Conservation (phyloP, 164 flowering plant species). For the Akebia trifoliata region DNA sequence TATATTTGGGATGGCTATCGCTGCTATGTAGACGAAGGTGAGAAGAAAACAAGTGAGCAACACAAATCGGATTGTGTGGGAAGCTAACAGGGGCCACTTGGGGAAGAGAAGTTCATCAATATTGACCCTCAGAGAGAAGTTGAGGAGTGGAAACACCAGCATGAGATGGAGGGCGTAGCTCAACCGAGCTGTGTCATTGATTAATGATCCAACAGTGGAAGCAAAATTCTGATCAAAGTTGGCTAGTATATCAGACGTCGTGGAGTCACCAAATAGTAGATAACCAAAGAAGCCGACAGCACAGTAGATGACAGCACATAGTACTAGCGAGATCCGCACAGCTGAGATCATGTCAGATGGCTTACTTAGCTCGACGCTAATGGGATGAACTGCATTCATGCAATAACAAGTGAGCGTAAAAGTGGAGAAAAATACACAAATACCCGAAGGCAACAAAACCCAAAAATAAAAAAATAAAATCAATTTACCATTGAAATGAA, state of each 20-base stretch:
- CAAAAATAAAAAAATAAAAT: too few relatives aligned
- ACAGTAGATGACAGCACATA: constrained; percentile 66
- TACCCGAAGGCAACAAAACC: too few relatives aligned
- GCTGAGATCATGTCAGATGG: constrained; percentile 58
- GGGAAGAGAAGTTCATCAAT: constrained; percentile 70
- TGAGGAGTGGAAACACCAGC: constrained; percentile 80
- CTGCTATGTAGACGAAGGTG: constrained; percentile 42
- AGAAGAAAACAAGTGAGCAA: constrained; percentile 41
- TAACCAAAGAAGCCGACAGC: constrained; percentile 72
- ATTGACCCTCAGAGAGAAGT: constrained; percentile 66
- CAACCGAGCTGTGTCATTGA: constrained; percentile 58
- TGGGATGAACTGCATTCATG: constrained; percentile 75
- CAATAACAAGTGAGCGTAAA: neutral
- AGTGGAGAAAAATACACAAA: too few relatives aligned
- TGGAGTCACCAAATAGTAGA: constrained; percentile 77
- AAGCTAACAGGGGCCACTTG: constrained; percentile 31
- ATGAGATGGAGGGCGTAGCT: constrained; percentile 87
- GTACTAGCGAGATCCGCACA: constrained; percentile 49
- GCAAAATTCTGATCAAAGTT: constrained; percentile 57
- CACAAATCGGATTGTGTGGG: constrained; percentile 40
- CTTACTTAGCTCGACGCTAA: constrained; percentile 52
- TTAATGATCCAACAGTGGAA: constrained; percentile 35
- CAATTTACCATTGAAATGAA: constrained; percentile 95
- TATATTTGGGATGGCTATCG: constrained; percentile 70
- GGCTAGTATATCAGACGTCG: constrained; percentile 62